Base-by-base conservation (phyloP, 1,284 basidiomycete species). In the Phlebopus sp. region DNA sequence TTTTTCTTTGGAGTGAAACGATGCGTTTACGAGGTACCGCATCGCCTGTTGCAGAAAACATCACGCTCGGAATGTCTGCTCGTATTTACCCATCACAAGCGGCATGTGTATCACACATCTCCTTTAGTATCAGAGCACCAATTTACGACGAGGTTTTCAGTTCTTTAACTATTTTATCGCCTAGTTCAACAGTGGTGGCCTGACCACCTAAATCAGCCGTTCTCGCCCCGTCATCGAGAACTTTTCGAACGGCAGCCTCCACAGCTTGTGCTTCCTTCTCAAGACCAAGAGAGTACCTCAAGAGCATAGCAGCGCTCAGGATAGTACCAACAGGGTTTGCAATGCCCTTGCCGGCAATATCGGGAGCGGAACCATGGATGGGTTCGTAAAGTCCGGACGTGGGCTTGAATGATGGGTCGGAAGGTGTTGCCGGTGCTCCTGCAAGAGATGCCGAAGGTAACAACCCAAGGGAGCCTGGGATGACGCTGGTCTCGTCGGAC, bases 271-370 rank as follows among this genome's bases (percentile, higher is more conserved):
- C 96, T 58, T 90, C 83, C 55, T 77, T 79, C 52, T 92, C 88
- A 49, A 93, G 77, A 19, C 91, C 91, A 31, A 98, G 84, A 35
- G 96, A 98, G 72, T 97, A 99, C 42, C 95, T 82, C 47, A 98
- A 78, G 51, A 98, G 85, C 86, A 99, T 86, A 3, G 95, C 95
- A 4, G 90, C 92, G 47, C 93, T 97, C 48, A 99, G 85, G 65
- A 99, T 98, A 14, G 96, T 97, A 43, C 96, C 97, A 58, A 99
- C 82, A 27, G 96, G 96, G 71, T 98, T 99, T 53, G 96, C 96
- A 60, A 97, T 94, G 27, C 92, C 92, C 66, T 92, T 76, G 2
- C 93, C 94, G 6, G 95, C 93, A 57, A 98, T 98, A 63, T 98
- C 96, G 41, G 96, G 96, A 1, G 96, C 96, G 29, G 92, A 96